phyloP scores from a whole-genome alignment of 345 rosid species.

The Eucalyptus tenuipes region DNA sequence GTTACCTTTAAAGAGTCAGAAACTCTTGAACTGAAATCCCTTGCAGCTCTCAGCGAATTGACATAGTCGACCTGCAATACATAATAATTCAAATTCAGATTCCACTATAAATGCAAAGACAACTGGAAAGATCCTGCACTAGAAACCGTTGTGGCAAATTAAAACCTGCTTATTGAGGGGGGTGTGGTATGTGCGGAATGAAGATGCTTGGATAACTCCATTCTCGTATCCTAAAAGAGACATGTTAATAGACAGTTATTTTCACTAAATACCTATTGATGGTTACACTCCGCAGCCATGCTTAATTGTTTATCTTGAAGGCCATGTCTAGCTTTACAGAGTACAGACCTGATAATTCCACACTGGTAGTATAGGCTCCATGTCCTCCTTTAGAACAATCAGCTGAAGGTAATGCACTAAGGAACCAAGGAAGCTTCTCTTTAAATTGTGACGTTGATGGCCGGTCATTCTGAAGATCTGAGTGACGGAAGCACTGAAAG shows the following conservation, averaged over 20 bases:
- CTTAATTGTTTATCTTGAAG: background rate
- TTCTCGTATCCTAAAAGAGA: conserved; percentile 49
- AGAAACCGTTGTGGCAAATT: background rate
- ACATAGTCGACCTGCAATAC: conserved; percentile 65
- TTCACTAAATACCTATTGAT: background rate
- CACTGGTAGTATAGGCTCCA: conserved; percentile 92
- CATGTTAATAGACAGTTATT: background rate
- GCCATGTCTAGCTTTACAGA: background rate
- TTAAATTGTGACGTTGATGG: conserved; percentile 77
- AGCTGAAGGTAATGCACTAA: conserved; percentile 81
- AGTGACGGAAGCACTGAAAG: conserved; percentile 85
- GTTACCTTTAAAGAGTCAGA: conserved; percentile 74
- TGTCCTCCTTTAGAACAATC: conserved; percentile 99
- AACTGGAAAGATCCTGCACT: background rate
- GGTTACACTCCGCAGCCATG: background rate
- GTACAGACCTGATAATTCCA: conserved; percentile 64
- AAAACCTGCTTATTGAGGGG: conserved; percentile 92
- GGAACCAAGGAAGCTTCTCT: conserved; percentile 98
- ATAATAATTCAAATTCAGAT: background rate
- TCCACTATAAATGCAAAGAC: background rate
- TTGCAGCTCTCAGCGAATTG: conserved; percentile 90
- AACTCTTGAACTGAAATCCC: conserved; percentile 61
- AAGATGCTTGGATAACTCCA: conserved; percentile 81
- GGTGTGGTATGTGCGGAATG: conserved; percentile 97
- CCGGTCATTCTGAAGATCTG: conserved; percentile 73